Percentiles rank a stretch among this genome's conserved stretches.
Evolutionary conservation across 1,284 basidiomycete genomes (phyloP).

Genomic region (Malassezia japonica): DNA sequence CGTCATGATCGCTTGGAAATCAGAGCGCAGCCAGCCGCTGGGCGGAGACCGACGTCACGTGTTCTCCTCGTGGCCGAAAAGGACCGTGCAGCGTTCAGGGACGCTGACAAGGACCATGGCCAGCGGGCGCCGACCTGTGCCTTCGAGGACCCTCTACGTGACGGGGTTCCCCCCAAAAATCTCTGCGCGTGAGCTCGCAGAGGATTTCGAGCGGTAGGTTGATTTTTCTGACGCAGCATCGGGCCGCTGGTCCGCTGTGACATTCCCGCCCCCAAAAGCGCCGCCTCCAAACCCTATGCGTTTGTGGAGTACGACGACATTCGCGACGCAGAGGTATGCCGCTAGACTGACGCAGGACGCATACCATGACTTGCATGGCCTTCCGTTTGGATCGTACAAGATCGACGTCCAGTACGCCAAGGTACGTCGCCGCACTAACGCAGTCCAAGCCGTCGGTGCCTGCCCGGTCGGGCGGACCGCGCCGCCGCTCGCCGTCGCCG

Average conservation of each 20-base stretch:
- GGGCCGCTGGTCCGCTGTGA: conserved; percentile 39
- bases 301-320: conserved; percentile 42
- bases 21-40: neutral
- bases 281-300: conserved; percentile 30
- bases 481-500: neutral
- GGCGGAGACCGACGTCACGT: neutral
- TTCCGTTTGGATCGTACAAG: conserved; percentile 30
- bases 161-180: conserved; percentile 35
- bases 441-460: neutral
- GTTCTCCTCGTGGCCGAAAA: neutral
- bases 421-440: conserved; percentile 3
- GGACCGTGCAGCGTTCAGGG: neutral
- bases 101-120: neutral
- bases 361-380: conserved; percentile 36
- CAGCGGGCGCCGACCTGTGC: neutral
- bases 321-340: conserved; percentile 28
- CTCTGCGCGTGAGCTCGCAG: conserved; percentile 36
- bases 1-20: conserved; percentile 53
- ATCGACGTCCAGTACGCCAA: conserved; percentile 40
- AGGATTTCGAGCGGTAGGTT: conserved; percentile 31
- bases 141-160: conserved; percentile 25
- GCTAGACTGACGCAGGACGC: conserved; percentile 18
- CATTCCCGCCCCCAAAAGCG: conserved; percentile 33
- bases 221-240: conserved; percentile 16
- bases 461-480: no score